phyloP scores from a whole-genome alignment of 257 asterid genomes.

The Ocimum tenuiflorum region DNA sequence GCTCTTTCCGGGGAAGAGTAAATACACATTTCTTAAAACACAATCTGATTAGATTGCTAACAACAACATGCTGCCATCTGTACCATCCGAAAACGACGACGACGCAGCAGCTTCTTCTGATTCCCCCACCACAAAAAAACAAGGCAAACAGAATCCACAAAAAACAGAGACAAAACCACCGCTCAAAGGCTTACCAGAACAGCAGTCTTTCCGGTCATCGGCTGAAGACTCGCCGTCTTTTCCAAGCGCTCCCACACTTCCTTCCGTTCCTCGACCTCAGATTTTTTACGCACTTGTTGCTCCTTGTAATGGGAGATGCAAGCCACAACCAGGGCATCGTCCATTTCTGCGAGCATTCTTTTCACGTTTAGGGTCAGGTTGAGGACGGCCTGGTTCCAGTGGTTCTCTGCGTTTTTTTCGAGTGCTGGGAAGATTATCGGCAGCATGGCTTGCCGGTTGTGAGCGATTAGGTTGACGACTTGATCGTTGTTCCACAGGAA shows the following conservation, averaged over 20 bases:
- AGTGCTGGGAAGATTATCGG: constrained; percentile 76
- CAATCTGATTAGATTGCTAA: constrained; percentile 16
- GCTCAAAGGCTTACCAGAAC: constrained; percentile 50
- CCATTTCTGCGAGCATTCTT: constrained; percentile 68
- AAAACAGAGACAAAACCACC: too few relatives aligned
- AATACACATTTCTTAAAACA: constrained; percentile 17
- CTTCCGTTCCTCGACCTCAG: constrained; percentile 37
- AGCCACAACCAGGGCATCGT: constrained; percentile 41
- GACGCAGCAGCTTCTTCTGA: not conserved
- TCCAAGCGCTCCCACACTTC: constrained; percentile 60
- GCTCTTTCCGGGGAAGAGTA: constrained; percentile 25
- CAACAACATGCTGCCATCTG: constrained; percentile 18
- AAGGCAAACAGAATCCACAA: constrained; percentile 3
- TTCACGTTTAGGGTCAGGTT: constrained; percentile 59
- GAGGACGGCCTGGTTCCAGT: constrained; percentile 78
- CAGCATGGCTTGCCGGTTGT: constrained; percentile 60
- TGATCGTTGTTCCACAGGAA: constrained; percentile 81
- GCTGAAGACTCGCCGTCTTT: constrained; percentile 51
- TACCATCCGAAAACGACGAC: not conserved
- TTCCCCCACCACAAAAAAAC: constrained; percentile 2
- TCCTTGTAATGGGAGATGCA: constrained; percentile 53
- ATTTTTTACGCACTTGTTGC: constrained; percentile 34
- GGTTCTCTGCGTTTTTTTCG: constrained; percentile 53
- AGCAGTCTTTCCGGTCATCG: constrained; percentile 55
- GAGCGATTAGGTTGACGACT: constrained; percentile 54